Base-by-base conservation (phyloP, 257 asterid species). In the Lithospermum erythrorhizon region DNA sequence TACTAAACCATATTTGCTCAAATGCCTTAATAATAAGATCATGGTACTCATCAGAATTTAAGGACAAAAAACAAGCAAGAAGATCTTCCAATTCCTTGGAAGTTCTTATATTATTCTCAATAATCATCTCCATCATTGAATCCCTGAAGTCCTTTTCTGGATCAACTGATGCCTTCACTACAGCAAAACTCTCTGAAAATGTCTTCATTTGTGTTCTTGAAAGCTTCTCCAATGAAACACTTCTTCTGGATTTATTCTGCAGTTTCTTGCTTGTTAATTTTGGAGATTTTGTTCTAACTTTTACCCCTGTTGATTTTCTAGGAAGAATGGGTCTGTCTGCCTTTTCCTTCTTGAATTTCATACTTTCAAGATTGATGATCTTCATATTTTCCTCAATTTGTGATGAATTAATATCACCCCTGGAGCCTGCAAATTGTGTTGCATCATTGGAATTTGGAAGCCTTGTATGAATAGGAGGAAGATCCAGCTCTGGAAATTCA, bases 401-500 rank as follows among this genome's bases (percentile, higher is more conserved):
- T 21, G 59, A 55, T 21, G 59, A 53, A 17, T 53, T 5, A 21
- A 3, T 22, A 6, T 11, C 18, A 55, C 21, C 21, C 21, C 41
- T 56, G 37, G 24, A 22, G 18, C 6, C 48, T 6, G 73, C 57
- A 23, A 59, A 64, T 19, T 64, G 61, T 21, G 17, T 23, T 21
- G 65, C 21, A 5, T 53, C 21, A 13, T n/a, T 53, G 9, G 21
- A n/a, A n/a, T 19, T 53, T 13, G 25, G 24, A n/a, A 53, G 22
- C 57, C 25, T 53, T 19, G 57, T 53, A 9, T 22, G 57, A 13
- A 53, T 53, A 5, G 22, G 57, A 53, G 57, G 24, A 53, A 53
- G 57, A 22, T 53, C 57, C 25, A 53, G 62, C 61, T 80, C 89
- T 56, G 88, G 65, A 55, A 75, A 29, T 61, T 64, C 17, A 57